These are phyloP conservation scores for Moesziomyces sp. DNA, from an alignment of 1,284 basidiomycete species.

Conservation along the genomic window DNA sequence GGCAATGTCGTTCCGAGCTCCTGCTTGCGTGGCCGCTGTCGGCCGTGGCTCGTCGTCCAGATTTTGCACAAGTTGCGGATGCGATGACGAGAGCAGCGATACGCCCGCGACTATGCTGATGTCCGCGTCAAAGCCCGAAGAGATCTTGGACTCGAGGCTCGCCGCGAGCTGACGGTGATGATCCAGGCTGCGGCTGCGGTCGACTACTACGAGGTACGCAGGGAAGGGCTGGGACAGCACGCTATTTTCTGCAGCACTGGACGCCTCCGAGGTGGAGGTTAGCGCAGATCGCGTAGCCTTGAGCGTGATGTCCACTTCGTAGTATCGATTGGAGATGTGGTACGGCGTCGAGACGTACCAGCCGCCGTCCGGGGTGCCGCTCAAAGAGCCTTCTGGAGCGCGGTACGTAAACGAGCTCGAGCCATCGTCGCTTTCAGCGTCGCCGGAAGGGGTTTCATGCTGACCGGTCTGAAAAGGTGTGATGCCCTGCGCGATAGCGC, in stretches of 20 bases:
- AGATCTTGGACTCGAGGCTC: constrained; percentile 16
- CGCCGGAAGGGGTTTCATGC: not conserved
- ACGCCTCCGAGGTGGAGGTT: not conserved
- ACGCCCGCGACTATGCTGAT: constrained; percentile 43
- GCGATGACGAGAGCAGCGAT: constrained; percentile 9
- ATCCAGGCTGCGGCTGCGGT: constrained; percentile 24
- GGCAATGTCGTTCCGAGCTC: not conserved
- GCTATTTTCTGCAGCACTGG: not conserved
- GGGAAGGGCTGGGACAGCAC: constrained; percentile 19
- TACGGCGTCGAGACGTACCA: constrained; percentile 36
- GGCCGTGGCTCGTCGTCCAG: constrained; percentile 13
- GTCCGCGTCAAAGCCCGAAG: constrained; percentile 27
- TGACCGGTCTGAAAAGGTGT: not conserved
- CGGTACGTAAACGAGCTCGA: constrained; percentile 39
- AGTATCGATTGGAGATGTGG: constrained; percentile 59
- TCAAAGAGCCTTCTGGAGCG: constrained; percentile 2
- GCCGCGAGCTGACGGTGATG: constrained; percentile 18
- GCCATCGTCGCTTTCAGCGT: constrained; percentile 25
- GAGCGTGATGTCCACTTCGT: constrained; percentile 50
- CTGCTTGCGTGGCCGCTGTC: not conserved
- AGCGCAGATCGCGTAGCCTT: constrained; percentile 26
- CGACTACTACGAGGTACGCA: constrained; percentile 40
- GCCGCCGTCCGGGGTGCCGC: not conserved
- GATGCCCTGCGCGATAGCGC: constrained; percentile 39
- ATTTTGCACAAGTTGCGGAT: constrained; percentile 13